Percentiles rank a stretch among this genome's conserved stretches.
These are phyloP conservation scores for Orobanche coerulescens DNA, from an alignment of 257 asterid species.

Conservation along the genomic window DNA sequence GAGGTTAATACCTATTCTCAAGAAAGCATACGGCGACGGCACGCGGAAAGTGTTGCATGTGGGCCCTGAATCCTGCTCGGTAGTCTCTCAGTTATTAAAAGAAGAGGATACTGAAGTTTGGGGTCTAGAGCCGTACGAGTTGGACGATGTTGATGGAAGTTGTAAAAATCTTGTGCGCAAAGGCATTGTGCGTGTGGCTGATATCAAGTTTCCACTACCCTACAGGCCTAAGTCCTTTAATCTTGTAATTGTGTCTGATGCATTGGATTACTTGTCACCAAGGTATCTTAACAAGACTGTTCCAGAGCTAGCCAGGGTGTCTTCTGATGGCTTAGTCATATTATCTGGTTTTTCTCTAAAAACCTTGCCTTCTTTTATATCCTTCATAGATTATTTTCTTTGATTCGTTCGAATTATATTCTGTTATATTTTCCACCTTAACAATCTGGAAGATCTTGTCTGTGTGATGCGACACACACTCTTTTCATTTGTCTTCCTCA, in stretches of 20 bases:
- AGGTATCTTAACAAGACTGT: slow-evolving; percentile 69
- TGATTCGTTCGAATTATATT: too few relatives aligned
- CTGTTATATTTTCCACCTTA: not conserved
- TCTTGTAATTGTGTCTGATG: slow-evolving; percentile 76
- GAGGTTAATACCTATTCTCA: slow-evolving; percentile 53
- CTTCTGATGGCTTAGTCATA: slow-evolving; percentile 67
- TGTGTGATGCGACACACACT: not conserved
- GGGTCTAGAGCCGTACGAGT: slow-evolving; percentile 86
- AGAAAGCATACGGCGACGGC: slow-evolving; percentile 76
- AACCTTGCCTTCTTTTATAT: not conserved
- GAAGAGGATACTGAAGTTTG: slow-evolving; percentile 90
- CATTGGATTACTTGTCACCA: slow-evolving; percentile 80
- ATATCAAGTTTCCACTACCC: slow-evolving; percentile 83
- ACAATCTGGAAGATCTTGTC: not conserved
- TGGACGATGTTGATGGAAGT: slow-evolving; percentile 63
- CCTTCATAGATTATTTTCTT: too few relatives aligned
- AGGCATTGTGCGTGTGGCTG: slow-evolving; percentile 82
- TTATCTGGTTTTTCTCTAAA: slow-evolving; percentile 54
- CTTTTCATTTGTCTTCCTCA: too few relatives aligned
- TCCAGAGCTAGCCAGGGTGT: slow-evolving; percentile 66
- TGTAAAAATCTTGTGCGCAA: slow-evolving; percentile 73
- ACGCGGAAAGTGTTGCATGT: slow-evolving; percentile 71
- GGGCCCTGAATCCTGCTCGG: slow-evolving; percentile 89
- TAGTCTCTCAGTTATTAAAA: slow-evolving; percentile 52
- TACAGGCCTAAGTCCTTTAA: slow-evolving; percentile 80